phyloP scores from a whole-genome alignment of 768 basidiomycete species.

The Agrocybe pediades region DNA sequence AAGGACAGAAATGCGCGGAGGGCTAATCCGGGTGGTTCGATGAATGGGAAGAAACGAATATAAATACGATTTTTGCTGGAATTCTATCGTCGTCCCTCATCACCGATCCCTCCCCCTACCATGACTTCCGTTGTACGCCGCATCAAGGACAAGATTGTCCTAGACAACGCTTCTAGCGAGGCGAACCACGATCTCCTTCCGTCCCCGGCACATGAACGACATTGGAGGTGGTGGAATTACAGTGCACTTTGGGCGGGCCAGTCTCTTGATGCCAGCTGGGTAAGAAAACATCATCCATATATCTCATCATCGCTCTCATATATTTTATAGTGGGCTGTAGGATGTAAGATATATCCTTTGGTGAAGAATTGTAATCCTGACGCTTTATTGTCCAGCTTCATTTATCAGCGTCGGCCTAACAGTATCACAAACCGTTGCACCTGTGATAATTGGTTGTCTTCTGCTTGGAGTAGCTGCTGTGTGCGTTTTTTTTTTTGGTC shows the following conservation, averaged over 20 bases:
- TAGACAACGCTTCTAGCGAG: slow-evolving; percentile 4
- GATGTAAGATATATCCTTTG: slow-evolving; percentile 4
- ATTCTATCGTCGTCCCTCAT: neutral
- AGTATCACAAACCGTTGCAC: slow-evolving; percentile 11
- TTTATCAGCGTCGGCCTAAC: slow-evolving; percentile 16
- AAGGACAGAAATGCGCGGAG: slow-evolving; percentile 1
- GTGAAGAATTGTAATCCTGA: neutral
- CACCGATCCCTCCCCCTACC: neutral
- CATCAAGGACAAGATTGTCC: slow-evolving; percentile 10
- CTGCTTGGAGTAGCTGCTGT: slow-evolving; percentile 13
- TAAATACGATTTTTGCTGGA: neutral
- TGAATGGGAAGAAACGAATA: neutral
- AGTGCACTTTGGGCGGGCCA: slow-evolving; percentile 17
- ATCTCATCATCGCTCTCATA: neutral
- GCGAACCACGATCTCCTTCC: slow-evolving; percentile 17
- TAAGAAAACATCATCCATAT: neutral
- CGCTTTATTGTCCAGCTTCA: slow-evolving; percentile 1
- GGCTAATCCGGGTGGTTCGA: slow-evolving; percentile 1
- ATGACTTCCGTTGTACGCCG: slow-evolving; percentile 7
- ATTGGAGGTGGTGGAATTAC: slow-evolving; percentile 17
- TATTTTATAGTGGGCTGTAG: slow-evolving; percentile 13
- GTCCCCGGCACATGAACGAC: slow-evolving; percentile 10
- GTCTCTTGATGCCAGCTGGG: slow-evolving; percentile 17
- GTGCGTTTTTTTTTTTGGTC: neutral
- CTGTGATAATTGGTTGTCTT: slow-evolving; percentile 12